phyloP scores from a whole-genome alignment of 768 basidiomycete genomes.

The Phaeolepiota aurea region DNA sequence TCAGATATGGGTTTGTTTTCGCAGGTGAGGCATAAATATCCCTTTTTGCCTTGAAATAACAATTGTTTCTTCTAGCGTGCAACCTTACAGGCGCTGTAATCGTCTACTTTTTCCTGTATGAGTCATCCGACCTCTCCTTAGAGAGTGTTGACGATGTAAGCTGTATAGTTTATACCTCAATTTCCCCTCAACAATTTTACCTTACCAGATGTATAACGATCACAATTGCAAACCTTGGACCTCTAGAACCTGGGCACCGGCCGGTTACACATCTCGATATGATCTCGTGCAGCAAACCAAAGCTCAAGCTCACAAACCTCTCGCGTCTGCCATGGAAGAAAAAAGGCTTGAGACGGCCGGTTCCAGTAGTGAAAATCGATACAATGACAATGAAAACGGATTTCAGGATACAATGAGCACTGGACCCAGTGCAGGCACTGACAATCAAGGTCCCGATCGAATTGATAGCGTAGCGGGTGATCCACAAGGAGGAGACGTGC shows the following conservation, averaged over 20 bases:
- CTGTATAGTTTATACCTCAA: conserved; percentile 1
- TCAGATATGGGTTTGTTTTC: conserved; percentile 65
- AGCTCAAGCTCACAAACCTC: conserved; percentile 22
- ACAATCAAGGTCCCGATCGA: not conserved
- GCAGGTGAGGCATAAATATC: conserved; percentile 30
- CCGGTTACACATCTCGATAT: conserved; percentile 38
- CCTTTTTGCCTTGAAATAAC: not conserved
- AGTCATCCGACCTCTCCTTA: conserved; percentile 56
- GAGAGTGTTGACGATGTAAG: conserved; percentile 52
- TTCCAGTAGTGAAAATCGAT: not conserved
- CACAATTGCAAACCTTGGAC: conserved; percentile 61
- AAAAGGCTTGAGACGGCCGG: not conserved
- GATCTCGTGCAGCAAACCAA: conserved; percentile 29
- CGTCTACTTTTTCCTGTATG: conserved; percentile 72
- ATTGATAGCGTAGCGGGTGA: too few species aligned
- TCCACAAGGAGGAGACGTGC: too few species aligned
- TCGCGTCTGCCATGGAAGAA: conserved; percentile 7
- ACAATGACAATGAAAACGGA: not conserved
- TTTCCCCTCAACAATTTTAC: not conserved
- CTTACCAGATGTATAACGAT: conserved; percentile 52
- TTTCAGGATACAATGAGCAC: not conserved
- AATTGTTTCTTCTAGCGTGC: conserved; percentile 26
- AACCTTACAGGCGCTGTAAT: conserved; percentile 51
- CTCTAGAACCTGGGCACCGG: conserved; percentile 50
- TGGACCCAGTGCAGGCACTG: not conserved